Evolutionary conservation across 305 asterid species (phyloP).

Genomic region (Solanum hybrid): DNA sequence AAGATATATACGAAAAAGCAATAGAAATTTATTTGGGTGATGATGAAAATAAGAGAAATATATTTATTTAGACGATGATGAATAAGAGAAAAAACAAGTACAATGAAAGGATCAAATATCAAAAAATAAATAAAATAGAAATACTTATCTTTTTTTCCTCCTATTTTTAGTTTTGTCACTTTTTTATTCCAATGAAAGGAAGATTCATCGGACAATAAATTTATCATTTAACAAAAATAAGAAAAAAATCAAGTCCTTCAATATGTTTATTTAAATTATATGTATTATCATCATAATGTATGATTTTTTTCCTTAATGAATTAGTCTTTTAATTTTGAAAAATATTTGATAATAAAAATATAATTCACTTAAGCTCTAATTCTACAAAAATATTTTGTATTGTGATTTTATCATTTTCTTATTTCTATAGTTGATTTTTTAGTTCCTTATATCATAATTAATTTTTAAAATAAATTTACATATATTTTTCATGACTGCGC

Average conservation of each 20-base stretch:
- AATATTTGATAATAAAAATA: neutral
- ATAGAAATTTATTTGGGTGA: neutral
- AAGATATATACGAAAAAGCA: neutral
- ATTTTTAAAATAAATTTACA: too few species aligned
- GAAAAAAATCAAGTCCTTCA: neutral
- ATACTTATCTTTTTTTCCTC: neutral
- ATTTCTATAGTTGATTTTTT: neutral
- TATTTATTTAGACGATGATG: neutral
- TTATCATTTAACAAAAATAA: neutral
- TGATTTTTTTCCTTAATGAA: neutral
- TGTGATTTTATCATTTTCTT: neutral
- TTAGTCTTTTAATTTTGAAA: too few species aligned
- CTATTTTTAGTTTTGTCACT: neutral
- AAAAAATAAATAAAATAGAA: too few species aligned
- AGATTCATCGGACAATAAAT: neutral
- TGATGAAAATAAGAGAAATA: neutral
- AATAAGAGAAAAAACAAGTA: neutral
- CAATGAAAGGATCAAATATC: neutral
- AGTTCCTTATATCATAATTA: neutral
- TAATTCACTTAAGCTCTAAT: too few species aligned
- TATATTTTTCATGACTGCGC: neutral
- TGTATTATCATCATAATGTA: neutral
- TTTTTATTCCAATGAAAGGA: neutral
- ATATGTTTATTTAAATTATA: neutral
- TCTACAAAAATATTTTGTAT: too few species aligned